phyloP scores from a whole-genome alignment of 257 asterid genomes.

The Hygrophila difformis region DNA sequence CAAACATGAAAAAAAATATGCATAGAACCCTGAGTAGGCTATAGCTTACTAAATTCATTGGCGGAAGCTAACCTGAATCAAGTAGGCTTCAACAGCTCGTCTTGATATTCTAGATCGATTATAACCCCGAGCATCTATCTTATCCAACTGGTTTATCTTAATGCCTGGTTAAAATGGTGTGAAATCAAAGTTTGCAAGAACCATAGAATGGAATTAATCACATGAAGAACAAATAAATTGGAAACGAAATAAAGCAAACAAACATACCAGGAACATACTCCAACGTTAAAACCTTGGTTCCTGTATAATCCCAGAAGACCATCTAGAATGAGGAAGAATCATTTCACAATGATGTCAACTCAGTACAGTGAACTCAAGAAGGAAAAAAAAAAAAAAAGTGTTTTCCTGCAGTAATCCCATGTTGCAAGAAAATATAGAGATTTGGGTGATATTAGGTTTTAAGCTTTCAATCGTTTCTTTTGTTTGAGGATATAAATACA shows the following conservation, averaged over 20 bases:
- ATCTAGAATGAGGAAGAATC: slow-evolving; percentile 33
- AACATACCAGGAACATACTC: slow-evolving; percentile 86
- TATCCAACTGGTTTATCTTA: slow-evolving; percentile 73
- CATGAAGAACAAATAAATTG: too few relatives aligned
- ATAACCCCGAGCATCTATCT: slow-evolving; percentile 59
- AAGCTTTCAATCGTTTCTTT: too few relatives aligned
- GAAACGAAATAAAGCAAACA: slow-evolving; percentile 11
- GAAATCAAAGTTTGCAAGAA: slow-evolving; percentile 9
- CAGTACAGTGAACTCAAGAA: neutral
- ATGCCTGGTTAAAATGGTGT: slow-evolving; percentile 43
- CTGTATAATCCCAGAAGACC: slow-evolving; percentile 93
- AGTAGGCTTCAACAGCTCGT: slow-evolving; percentile 88
- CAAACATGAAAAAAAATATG: neutral
- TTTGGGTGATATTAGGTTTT: too few relatives aligned
- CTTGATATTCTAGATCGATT: slow-evolving; percentile 73
- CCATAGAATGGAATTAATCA: too few relatives aligned
- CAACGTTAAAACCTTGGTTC: slow-evolving; percentile 74
- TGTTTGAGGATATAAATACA: too few relatives aligned
- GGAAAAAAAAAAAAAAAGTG: neutral
- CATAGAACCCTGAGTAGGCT: too few relatives aligned
- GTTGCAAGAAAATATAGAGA: neutral
- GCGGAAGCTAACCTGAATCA: slow-evolving; percentile 56
- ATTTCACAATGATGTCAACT: neutral
- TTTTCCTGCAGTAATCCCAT: neutral
- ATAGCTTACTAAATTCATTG: neutral